Evolutionary conservation across 2,329 filamentous ascomycete genomes (phyloP), one percentile per base, ranked within the genome.

Genomic region (Colletotrichum sublineola): DNA sequence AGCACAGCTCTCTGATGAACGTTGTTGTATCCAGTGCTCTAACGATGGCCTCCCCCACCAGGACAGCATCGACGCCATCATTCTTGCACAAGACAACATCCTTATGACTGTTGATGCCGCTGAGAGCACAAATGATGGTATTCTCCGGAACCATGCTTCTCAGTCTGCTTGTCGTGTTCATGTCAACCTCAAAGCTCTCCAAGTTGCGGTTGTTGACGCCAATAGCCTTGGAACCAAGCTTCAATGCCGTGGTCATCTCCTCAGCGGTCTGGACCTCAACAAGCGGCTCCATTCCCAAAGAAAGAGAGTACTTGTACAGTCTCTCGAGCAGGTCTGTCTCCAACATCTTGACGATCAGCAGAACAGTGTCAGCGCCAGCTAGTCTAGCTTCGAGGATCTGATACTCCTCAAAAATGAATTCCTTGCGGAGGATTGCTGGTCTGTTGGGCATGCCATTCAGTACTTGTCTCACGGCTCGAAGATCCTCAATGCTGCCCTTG

Each of bases 341-440:
- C 14, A 99, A 89, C 96, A 99, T 99, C 86, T 99, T 99, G 63
- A 99, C 96, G 76, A 99, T 99, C 29, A 99, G 88, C 36, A 99
- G 86, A 24, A 99, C 92, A 0, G 96, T 98, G 81, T 99, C 96
- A 9, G 96, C 96, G 75, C 96, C 96, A 15, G 96, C 95, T 68
- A 99, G 85, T 60, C 97, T 89, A 38, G 95, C 96, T 82, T 99
- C 96, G 8, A 99, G 87, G 66, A 99, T 98, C 81, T 99, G 96
- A 80, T 99, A 99, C 80, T 98, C 95, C 57, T 98, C 95, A 78
- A 98, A 99, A 52, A 99, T 91, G 78, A 99, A 99, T 77, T 99
- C 96, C 80, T 99, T 99, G 33, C 97, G 91, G 40, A 99, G 85
- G 15, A 99, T 89, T 2, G 96, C 97, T 3, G 96, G 97, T 64